Evolutionary conservation across 257 asterid species (phyloP).

Genomic region (Cordia subcordata): DNA sequence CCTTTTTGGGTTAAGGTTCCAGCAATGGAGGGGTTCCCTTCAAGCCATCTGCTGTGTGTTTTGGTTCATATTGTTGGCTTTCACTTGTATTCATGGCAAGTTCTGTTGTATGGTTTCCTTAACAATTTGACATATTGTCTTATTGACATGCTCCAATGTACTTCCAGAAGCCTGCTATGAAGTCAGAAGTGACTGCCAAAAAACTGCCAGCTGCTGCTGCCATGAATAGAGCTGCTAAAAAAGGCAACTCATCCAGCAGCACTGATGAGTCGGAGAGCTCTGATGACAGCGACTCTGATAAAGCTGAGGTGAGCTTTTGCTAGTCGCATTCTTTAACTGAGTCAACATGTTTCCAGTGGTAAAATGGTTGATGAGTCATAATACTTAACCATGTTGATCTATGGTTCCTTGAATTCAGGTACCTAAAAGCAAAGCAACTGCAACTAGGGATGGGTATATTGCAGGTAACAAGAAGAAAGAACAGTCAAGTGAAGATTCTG

Average conservation of each 20-base stretch:
- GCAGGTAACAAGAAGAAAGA: constrained; percentile 12
- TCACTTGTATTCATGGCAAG: too few species aligned
- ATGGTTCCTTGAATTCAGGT: constrained; percentile 2
- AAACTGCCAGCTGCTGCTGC: constrained; percentile 11
- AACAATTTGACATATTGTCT: too few species aligned
- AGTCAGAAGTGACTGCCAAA: constrained; percentile 5
- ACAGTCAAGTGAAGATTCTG: constrained; percentile 32
- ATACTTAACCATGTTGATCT: neutral
- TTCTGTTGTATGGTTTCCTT: too few species aligned
- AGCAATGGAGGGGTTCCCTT: neutral
- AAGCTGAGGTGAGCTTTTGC: constrained; percentile 6
- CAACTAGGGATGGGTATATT: constrained; percentile 10
- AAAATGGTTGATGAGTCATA: neutral
- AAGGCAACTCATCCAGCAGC: constrained; percentile 13
- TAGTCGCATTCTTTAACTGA: neutral
- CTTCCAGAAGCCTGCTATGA: too few species aligned
- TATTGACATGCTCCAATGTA: too few species aligned
- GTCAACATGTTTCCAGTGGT: too few species aligned
- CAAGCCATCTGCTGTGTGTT: neutral
- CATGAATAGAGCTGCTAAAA: constrained; percentile 16
- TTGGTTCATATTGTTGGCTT: too few species aligned
- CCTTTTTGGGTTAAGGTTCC: constrained; percentile 2
- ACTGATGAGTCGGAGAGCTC: constrained; percentile 15
- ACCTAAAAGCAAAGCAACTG: constrained; percentile 11
- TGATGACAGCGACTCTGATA: constrained; percentile 21